Conservation (phyloP, 441 rosid species). For the Eutrema salsugineum region DNA sequence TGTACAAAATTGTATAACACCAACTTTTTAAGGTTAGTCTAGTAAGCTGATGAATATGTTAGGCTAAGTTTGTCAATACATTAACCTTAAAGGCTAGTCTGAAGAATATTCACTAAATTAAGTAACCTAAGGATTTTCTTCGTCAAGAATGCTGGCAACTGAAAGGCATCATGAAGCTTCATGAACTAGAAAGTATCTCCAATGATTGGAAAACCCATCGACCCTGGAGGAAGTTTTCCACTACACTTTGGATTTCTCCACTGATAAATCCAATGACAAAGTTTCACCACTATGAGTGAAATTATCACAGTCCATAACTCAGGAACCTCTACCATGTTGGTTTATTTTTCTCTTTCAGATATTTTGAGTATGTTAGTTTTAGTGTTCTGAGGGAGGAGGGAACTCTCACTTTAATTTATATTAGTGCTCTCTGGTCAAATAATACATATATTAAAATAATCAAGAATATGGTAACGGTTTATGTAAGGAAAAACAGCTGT, state of each 20-base stretch:
- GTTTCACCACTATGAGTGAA: background rate
- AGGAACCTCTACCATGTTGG: conserved; percentile 5
- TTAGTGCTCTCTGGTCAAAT: background rate
- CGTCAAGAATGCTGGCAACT: conserved; percentile 26
- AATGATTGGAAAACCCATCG: conserved; percentile 29
- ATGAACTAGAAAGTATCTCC: conserved; percentile 29
- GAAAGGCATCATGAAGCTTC: conserved; percentile 12
- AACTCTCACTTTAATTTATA: background rate
- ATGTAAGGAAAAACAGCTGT: background rate
- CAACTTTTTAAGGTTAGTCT: too few species aligned
- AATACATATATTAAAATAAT: background rate
- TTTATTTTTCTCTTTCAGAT: background rate
- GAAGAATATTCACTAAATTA: too few species aligned
- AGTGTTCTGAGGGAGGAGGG: background rate
- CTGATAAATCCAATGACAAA: conserved; percentile 9
- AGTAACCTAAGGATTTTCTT: conserved; percentile 8
- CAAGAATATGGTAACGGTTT: background rate
- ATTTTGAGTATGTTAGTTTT: background rate
- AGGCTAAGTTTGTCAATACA: too few species aligned
- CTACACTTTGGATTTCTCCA: conserved; percentile 25
- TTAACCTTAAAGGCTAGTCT: too few species aligned
- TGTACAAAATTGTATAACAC: too few species aligned
- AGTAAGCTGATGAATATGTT: too few species aligned
- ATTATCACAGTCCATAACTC: background rate
- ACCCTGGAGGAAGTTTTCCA: too few species aligned